Evolutionary conservation across 345 rosid species (phyloP).

Genomic region (Balakata baccata): DNA sequence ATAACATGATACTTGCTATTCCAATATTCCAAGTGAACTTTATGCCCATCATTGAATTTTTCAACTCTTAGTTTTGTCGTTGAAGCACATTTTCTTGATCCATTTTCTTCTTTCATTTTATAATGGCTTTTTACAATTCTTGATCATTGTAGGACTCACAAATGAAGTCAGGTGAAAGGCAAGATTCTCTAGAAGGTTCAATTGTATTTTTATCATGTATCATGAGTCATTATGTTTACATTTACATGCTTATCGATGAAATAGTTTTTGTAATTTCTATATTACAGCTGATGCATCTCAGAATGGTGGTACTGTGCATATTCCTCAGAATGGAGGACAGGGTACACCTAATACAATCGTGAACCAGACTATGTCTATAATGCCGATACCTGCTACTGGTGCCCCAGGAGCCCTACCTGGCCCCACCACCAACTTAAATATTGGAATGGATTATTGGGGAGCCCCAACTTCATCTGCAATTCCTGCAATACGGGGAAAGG

Average conservation of each 20-base stretch:
- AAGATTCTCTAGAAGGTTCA: constrained; percentile 68
- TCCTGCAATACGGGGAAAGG: constrained; percentile 68
- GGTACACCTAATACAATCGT: no score
- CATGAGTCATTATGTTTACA: neutral
- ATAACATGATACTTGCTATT: neutral
- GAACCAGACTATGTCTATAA: constrained; percentile 48
- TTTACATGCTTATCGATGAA: constrained; percentile 5
- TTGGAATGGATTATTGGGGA: constrained; percentile 99
- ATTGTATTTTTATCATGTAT: constrained; percentile 5
- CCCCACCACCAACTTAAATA: constrained; percentile 87
- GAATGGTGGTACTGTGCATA: constrained; percentile 66
- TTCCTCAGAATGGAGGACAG: constrained; percentile 63
- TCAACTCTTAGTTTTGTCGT: neutral
- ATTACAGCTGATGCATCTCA: constrained; percentile 62
- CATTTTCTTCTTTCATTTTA: neutral
- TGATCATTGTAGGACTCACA: constrained; percentile 53
- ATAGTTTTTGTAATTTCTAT: constrained; percentile 21
- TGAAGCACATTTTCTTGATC: neutral
- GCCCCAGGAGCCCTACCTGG: constrained; percentile 58
- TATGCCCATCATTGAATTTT: neutral
- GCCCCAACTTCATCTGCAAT: constrained; percentile 59
- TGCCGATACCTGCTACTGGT: constrained; percentile 63
- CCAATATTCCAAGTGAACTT: neutral
- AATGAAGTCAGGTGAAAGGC: constrained; percentile 72
- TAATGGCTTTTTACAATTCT: constrained; percentile 8